A percentile compares a stretch with the other conserved stretches of the same genome.
Conservation (phyloP, 2,329 filamentous ascomycete genomes). For the Fusarium mundagurra region DNA sequence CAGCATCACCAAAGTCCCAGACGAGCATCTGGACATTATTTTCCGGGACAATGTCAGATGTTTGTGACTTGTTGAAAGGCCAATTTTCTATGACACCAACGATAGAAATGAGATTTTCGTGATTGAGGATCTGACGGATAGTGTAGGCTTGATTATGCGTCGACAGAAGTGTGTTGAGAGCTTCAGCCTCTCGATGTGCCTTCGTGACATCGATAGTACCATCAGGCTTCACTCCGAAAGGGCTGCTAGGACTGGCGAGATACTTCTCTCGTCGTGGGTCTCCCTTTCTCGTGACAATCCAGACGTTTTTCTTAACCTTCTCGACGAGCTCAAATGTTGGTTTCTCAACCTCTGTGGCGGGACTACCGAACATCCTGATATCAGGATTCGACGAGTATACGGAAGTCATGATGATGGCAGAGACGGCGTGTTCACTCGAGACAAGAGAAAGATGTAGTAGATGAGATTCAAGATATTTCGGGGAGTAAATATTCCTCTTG, state of each 20-base stretch:
- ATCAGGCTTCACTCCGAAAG: conserved; percentile 10
- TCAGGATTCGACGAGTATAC: neutral
- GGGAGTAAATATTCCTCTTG: neutral
- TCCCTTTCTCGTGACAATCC: conserved; percentile 44
- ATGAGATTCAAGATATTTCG: neutral
- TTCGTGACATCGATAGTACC: neutral
- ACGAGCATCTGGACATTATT: conserved; percentile 50
- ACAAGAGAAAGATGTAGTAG: neutral
- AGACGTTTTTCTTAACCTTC: conserved; percentile 41
- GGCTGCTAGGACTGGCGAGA: conserved; percentile 43
- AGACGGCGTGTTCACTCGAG: neutral
- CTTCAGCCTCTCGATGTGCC: conserved; percentile 32
- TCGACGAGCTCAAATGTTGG: conserved; percentile 46
- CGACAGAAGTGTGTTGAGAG: conserved; percentile 35
- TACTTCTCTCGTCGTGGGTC: conserved; percentile 47
- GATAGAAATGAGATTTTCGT: conserved; percentile 60
- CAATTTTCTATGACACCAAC: conserved; percentile 49
- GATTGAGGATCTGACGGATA: conserved; percentile 54
- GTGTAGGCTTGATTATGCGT: conserved; percentile 43
- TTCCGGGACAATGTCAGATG: conserved; percentile 15
- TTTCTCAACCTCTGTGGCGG: neutral
- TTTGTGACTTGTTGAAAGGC: conserved; percentile 21
- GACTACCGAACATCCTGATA: neutral
- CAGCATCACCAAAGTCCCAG: conserved; percentile 64
- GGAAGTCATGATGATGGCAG: conserved; percentile 9